Percentiles rank a stretch among this genome's conserved stretches.
These are phyloP conservation scores for Melocanna baccifera DNA, from an alignment of 176 grass and related monocot species.

Conservation along the genomic window DNA sequence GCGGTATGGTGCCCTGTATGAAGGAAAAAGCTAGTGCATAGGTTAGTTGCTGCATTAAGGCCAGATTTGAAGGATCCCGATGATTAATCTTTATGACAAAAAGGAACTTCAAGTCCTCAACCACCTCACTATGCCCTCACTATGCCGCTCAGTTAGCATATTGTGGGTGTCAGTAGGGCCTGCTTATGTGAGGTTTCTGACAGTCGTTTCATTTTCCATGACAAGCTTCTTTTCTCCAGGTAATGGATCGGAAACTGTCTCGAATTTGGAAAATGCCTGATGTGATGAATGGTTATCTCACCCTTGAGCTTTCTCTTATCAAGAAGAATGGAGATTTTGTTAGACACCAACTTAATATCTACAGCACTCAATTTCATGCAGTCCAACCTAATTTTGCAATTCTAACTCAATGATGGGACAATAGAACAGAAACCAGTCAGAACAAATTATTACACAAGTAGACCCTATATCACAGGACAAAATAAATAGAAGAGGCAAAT, in stretches of 20 bases:
- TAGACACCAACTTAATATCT: background rate
- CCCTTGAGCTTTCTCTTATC: background rate
- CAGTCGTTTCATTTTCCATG: conserved; percentile 2
- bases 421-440: background rate
- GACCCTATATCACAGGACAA: background rate
- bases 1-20: conserved; percentile 29
- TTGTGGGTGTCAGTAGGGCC: conserved; percentile 25
- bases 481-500: background rate
- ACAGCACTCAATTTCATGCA: conserved; percentile 19
- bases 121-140: conserved; percentile 26
- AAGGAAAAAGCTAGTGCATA: conserved; percentile 33
- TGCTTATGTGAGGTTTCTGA: conserved; percentile 13
- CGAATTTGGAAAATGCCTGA: background rate
- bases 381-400: background rate
- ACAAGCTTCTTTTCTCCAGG: background rate
- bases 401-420: background rate
- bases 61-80: conserved; percentile 43
- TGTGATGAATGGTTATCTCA: background rate
- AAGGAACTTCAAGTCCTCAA: conserved; percentile 23
- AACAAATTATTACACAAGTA: conserved; percentile 5
- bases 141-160: conserved; percentile 20
- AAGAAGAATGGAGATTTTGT: background rate
- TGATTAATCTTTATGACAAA: conserved; percentile 28
- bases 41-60: conserved; percentile 36
- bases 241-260: conserved; percentile 28